A percentile compares a stretch with the other conserved stretches of the same genome.
Conservation (phyloP, 768 basidiomycete species). For the Phanerochaete carnosa region DNA sequence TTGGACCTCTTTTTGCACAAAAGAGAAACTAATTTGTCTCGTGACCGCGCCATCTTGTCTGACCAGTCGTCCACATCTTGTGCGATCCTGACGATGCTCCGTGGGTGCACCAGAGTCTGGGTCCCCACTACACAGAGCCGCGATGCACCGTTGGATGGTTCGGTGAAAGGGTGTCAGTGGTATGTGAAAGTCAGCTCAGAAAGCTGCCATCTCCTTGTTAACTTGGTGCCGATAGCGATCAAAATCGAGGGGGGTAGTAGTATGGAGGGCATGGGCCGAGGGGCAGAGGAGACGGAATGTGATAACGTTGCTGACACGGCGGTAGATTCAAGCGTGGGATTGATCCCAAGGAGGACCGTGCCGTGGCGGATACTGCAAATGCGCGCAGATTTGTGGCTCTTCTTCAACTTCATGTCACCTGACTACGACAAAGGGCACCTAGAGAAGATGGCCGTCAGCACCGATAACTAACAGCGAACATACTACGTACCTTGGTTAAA, state of each 20-base stretch:
- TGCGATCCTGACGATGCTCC: constrained; percentile 65
- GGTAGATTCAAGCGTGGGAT: too few species aligned
- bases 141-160: constrained; percentile 1
- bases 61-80: constrained; percentile 50
- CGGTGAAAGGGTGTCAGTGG: neutral
- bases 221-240: constrained; percentile 28
- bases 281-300: constrained; percentile 46
- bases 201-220: constrained; percentile 20
- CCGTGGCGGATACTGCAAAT: constrained; percentile 87
- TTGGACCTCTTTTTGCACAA: too few species aligned
- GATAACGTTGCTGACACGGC: constrained; percentile 28
- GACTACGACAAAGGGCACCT: constrained; percentile 82
- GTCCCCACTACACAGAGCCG: constrained; percentile 26
- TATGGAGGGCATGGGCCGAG: constrained; percentile 53
- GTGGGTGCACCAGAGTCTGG: constrained; percentile 38
- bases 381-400: constrained; percentile 59
- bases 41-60: neutral
- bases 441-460: constrained; percentile 6
- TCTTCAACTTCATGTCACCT: constrained; percentile 33
- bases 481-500: constrained; percentile 73
- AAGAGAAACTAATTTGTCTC: too few species aligned
- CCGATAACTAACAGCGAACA: constrained; percentile 5
- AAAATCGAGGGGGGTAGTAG: neutral
- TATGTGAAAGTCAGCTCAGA: constrained; percentile 18
- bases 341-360: constrained; percentile 64